Evolutionary conservation across 2,329 filamentous ascomycete genomes (phyloP), one percentile per base, ranked within the genome.

Genomic region (Penicillium brasilianum): DNA sequence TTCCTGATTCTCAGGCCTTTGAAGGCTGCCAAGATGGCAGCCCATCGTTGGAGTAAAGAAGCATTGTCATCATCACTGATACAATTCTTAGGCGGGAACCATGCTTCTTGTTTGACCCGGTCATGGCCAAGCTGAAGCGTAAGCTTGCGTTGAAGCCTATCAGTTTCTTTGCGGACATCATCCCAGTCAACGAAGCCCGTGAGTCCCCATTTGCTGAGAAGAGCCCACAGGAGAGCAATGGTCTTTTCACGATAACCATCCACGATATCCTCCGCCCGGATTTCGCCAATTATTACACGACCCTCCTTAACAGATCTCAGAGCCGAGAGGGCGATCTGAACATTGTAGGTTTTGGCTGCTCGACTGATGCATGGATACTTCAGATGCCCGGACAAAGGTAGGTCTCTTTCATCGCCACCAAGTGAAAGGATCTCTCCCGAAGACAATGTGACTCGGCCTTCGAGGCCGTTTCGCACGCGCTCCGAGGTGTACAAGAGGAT

Each of bases 231-330:
- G 10, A 89, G 76, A 5, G 81, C 82, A 48, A 89, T 78, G 0
- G 86, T 89, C 72, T 86, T 88, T 68, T 89, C 87, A 9, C 87
- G 82, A 66, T 88, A 85, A 2, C 87, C 87, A 65, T 88, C 82
- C 7, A 89, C 85, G 50, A 89, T 83, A 57, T 89, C 85, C 41
- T 85, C 82, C 0, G 86, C 80, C 14, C 74, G 79, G 37, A 87
- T 74, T 36, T 78, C 76, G 22, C 75, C 72, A 6, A 80, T 71
- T 13, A 83, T 77, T 13, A 72, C 68, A 4, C 72, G 76, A 13
- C 81, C 73, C 1, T 80, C 79, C 11, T 71, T 72, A 8, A 82
- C 74, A 11, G 74, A 75, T n/a, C 73, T 70, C 13, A 89, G 74
- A 2, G 85, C 84, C 52, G 79, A 77, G 2, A 89, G 73, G 0